A percentile compares a stretch with the other conserved stretches of the same genome.
These are phyloP conservation scores for Fusarium fujikuroi DNA, from an alignment of 2,329 filamentous ascomycete genomes.

Conservation along the genomic window DNA sequence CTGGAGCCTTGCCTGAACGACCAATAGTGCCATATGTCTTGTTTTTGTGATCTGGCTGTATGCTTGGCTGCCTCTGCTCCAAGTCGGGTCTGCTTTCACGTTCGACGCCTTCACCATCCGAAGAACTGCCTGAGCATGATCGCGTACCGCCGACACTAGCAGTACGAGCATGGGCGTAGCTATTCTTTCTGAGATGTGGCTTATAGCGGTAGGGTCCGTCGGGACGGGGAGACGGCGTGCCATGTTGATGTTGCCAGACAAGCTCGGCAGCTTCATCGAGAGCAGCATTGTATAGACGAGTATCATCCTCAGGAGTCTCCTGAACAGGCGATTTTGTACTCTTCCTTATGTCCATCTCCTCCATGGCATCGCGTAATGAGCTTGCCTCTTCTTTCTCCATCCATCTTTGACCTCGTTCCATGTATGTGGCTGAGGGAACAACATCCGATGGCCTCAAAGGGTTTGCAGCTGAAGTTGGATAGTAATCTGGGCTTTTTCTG, in stretches of 20 bases:
- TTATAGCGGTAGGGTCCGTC: conserved; percentile 75
- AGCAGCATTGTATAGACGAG: conserved; percentile 75
- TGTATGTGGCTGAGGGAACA: conserved; percentile 74
- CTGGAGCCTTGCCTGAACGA: conserved; percentile 50
- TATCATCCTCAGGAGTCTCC: conserved; percentile 60
- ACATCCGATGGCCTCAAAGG: conserved; percentile 69
- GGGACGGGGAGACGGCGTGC: conserved; percentile 62
- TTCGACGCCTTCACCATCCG: conserved; percentile 57
- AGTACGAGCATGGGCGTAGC: conserved; percentile 74
- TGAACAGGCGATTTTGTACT: conserved; percentile 41
- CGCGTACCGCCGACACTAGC: conserved; percentile 64
- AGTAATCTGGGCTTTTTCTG: conserved; percentile 62
- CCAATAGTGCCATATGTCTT: conserved; percentile 57
- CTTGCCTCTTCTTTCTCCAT: conserved; percentile 83
- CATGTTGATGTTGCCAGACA: conserved; percentile 79
- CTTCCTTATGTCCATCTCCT: conserved; percentile 73
- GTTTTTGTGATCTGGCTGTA: conserved; percentile 38
- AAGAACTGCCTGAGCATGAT: conserved; percentile 64
- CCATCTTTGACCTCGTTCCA: conserved; percentile 79
- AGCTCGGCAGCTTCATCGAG: conserved; percentile 82
- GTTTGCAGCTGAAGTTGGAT: conserved; percentile 54
- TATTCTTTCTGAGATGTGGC: conserved; percentile 75
- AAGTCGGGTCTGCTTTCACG: conserved; percentile 46
- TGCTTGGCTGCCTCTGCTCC: conserved; percentile 35
- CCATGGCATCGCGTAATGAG: conserved; percentile 76